These are phyloP conservation scores for Rhytidiadelphus loreus DNA, from an alignment of 225 moss, liverwort and hornwort genomes.

Conservation along the genomic window DNA sequence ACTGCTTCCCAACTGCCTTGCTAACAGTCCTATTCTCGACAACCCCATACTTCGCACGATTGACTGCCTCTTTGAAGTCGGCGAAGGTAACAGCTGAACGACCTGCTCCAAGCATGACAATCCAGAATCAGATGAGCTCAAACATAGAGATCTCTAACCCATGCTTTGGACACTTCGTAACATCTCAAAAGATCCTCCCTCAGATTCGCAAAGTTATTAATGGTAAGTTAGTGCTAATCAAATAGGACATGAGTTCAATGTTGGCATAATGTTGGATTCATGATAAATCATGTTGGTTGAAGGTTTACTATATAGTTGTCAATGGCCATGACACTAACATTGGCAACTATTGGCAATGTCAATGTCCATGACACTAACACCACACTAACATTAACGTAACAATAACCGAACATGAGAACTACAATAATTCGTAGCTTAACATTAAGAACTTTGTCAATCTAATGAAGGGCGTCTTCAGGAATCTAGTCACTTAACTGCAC, in stretches of 20 bases:
- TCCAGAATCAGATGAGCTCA: background rate
- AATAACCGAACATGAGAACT: background rate
- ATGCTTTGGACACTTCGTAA: background rate
- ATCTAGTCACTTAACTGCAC: background rate
- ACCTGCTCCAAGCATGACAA: conserved; percentile 14
- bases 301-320: background rate
- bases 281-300: background rate
- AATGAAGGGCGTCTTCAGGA: background rate
- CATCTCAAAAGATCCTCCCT: background rate
- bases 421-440: conserved; percentile 7
- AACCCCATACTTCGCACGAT: conserved; percentile 72
- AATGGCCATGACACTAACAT: background rate
- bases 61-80: conserved; percentile 68
- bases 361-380: background rate
- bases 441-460: background rate
- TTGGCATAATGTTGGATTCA: background rate
- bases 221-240: background rate
- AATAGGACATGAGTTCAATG: background rate
- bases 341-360: too few relatives aligned
- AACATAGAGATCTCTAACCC: background rate
- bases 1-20: conserved; percentile 57
- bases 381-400: background rate
- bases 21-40: conserved; percentile 48
- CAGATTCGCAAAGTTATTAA: background rate
- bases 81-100: conserved; percentile 46